Percentiles rank a stretch among this genome's conserved stretches.
phyloP scores from a whole-genome alignment of 2,329 filamentous ascomycete genomes.

The Zymoseptoria tritici region DNA sequence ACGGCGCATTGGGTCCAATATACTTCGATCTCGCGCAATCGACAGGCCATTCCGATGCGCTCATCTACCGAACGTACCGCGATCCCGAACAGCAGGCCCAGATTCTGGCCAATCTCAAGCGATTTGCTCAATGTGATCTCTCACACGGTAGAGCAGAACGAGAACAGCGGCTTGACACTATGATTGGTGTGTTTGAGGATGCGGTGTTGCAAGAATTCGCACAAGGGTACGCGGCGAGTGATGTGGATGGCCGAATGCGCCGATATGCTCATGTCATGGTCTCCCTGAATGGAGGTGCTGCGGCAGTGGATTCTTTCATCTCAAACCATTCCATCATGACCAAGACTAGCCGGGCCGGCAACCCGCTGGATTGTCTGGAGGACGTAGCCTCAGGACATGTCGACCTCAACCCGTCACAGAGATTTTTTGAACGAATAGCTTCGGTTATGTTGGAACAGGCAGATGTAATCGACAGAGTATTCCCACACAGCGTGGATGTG shows the following conservation, averaged over 20 bases:
- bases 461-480: conserved; percentile 71
- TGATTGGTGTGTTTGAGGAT: conserved; percentile 79
- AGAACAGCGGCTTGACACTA: conserved; percentile 63
- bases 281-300: conserved; percentile 69
- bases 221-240: conserved; percentile 80
- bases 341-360: conserved; percentile 62
- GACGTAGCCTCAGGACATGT: conserved; percentile 58
- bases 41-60: conserved; percentile 67
- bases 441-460: conserved; percentile 76
- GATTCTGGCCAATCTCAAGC: conserved; percentile 73
- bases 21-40: conserved; percentile 74
- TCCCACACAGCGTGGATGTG: conserved; percentile 62
- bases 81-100: conserved; percentile 86
- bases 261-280: conserved; percentile 82
- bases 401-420: conserved; percentile 69
- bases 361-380: conserved; percentile 75
- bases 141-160: conserved; percentile 64
- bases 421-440: conserved; percentile 71
- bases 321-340: conserved; percentile 80
- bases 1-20: conserved; percentile 79
- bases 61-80: conserved; percentile 77
- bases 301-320: conserved; percentile 72
- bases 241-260: conserved; percentile 81
- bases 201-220: conserved; percentile 88
- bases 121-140: conserved; percentile 75